phyloP scores from a whole-genome alignment of 495 filamentous ascomycete genomes.

The Darksidea phi region DNA sequence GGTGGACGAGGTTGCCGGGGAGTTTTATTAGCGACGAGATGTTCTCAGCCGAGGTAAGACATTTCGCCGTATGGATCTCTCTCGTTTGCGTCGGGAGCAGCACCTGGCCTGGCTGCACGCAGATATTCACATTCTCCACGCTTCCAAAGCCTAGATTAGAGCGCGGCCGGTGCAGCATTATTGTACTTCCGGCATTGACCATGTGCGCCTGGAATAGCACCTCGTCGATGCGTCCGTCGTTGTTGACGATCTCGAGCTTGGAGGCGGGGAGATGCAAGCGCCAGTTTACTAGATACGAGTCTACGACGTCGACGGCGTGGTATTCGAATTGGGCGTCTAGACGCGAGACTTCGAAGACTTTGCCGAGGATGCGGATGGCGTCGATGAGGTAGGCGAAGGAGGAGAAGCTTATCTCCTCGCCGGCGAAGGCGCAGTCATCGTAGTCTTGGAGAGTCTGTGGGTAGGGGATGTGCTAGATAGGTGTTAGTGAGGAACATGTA shows the following conservation, averaged over 20 bases:
- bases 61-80: conserved; percentile 69
- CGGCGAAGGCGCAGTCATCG: conserved; percentile 58
- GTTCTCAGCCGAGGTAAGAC: conserved; percentile 71
- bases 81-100: conserved; percentile 32
- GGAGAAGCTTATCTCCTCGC: conserved; percentile 65
- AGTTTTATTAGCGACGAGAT: conserved; percentile 77
- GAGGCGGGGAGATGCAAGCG: conserved; percentile 71
- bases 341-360: conserved; percentile 59
- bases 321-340: conserved; percentile 30
- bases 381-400: conserved; percentile 74
- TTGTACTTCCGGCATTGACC: conserved; percentile 69
- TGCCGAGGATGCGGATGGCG: conserved; percentile 62
- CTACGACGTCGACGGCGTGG: conserved; percentile 53
- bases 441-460: conserved; percentile 67
- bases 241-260: conserved; percentile 69
- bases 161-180: conserved; percentile 72
- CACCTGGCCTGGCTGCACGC: conserved; percentile 32
- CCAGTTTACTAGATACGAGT: conserved; percentile 80
- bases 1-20: conserved; percentile 66
- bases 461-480: conserved; percentile 57
- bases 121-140: conserved; percentile 36
- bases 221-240: conserved; percentile 72
- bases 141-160: conserved; percentile 43
- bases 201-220: conserved; percentile 91
- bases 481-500: neutral